phyloP scores from a whole-genome alignment of 2,329 filamentous ascomycete genomes.

The Fusarium transvaalense region DNA sequence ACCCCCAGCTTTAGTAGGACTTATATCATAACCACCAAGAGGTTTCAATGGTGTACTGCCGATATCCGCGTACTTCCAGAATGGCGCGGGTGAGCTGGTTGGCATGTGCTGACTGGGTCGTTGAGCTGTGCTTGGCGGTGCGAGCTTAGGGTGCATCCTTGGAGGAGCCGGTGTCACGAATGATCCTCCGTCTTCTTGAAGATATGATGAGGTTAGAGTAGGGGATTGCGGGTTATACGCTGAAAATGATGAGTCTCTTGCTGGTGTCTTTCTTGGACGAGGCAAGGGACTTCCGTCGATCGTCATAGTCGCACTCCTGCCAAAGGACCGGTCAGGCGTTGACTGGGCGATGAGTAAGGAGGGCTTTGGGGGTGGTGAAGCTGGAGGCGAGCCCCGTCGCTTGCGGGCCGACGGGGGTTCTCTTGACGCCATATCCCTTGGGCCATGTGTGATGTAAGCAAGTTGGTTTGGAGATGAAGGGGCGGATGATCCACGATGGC shows the following conservation, averaged over 20 bases:
- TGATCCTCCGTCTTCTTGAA: constrained; percentile 69
- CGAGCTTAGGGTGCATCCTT: constrained; percentile 78
- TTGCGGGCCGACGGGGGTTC: constrained; percentile 68
- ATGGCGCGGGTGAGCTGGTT: constrained; percentile 85
- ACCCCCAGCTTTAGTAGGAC: constrained; percentile 66
- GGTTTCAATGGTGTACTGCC: constrained; percentile 76
- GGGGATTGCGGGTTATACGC: constrained; percentile 70
- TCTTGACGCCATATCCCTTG: constrained; percentile 65
- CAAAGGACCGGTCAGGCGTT: constrained; percentile 63
- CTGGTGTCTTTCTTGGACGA: constrained; percentile 64
- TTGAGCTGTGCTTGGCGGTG: constrained; percentile 83
- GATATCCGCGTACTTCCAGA: constrained; percentile 88
- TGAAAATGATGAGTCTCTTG: constrained; percentile 60
- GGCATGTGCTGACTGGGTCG: constrained; percentile 88
- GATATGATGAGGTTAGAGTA: constrained; percentile 70
- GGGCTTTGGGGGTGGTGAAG: constrained; percentile 67
- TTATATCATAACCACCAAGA: constrained; percentile 64
- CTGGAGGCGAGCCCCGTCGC: constrained; percentile 66
- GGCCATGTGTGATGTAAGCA: constrained; percentile 71
- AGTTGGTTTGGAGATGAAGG: constrained; percentile 75
- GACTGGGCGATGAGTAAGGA: constrained; percentile 65
- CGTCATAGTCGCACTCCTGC: constrained; percentile 56
- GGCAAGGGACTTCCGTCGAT: constrained; percentile 74
- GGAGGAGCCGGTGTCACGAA: constrained; percentile 80
- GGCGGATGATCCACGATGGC: constrained; percentile 75